Evolutionary conservation across 176 grass and related monocot species (phyloP).

Genomic region (Oryza officinalis): DNA sequence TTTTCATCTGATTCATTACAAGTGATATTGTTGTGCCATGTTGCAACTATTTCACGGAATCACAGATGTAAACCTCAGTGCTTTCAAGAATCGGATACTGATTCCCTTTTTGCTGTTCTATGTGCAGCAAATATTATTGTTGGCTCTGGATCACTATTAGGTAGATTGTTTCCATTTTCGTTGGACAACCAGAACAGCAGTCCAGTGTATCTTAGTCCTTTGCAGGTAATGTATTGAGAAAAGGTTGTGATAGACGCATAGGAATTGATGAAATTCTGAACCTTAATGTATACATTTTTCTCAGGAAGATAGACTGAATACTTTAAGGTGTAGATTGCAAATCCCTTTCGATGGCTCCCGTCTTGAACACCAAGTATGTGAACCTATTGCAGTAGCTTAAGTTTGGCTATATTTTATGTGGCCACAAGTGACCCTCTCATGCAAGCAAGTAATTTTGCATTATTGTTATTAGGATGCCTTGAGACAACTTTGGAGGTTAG

Average conservation of each 20-base stretch:
- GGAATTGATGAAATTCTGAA: conserved; percentile 30
- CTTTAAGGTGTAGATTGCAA: conserved; percentile 69
- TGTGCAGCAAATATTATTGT: conserved; percentile 73
- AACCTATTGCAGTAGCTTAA: background rate
- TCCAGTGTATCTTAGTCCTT: conserved; percentile 62
- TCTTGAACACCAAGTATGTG: conserved; percentile 81
- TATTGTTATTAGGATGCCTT: conserved; percentile 68
- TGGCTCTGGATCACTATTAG: conserved; percentile 65
- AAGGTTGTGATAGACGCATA: background rate
- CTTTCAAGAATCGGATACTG: background rate
- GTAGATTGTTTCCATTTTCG: conserved; percentile 73
- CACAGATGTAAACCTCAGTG: conserved; percentile 11
- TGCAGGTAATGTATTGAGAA: conserved; percentile 64
- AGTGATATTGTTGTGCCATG: background rate
- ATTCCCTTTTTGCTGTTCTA: background rate
- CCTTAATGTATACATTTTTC: background rate
- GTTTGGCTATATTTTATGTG: background rate
- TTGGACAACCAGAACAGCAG: conserved; percentile 32
- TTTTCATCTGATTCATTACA: background rate
- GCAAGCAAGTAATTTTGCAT: conserved; percentile 3
- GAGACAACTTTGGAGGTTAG: conserved; percentile 84
- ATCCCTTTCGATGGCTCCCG: conserved; percentile 80
- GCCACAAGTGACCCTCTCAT: conserved; percentile 12
- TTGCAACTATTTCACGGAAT: background rate
- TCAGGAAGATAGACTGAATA: conserved; percentile 86